Evolutionary conservation across 345 rosid genomes (phyloP), one percentile per base, ranked within the genome.

Genomic region (Bruguiera parviflora): DNA sequence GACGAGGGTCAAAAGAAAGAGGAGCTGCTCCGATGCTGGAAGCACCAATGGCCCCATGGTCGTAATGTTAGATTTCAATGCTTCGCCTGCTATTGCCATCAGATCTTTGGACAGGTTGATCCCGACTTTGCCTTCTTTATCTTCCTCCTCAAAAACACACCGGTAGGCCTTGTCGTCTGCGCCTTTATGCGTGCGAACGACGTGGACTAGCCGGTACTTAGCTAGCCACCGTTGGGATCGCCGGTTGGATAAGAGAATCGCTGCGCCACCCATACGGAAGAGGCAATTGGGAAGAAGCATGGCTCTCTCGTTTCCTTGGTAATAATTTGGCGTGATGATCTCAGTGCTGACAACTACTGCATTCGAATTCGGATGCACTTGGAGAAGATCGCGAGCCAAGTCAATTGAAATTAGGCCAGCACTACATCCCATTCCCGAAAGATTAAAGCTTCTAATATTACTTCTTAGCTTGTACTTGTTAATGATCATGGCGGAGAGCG

Each of bases 1-100:
- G 11, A 88, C 82, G 27, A 89, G 80, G 5, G 88, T 83, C 0
- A 75, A 16, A 33, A 89, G 82, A 70, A 86, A 89, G 19, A 88
- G 84, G 21, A 91, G 76, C n/a, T 89, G 92, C 39, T 58, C 71
- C 15, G 71, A 67, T 20, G 24, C 9, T 2, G 71, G 71, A 19
- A 67, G 63, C 18, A 67, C 63, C 8, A 57, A 28, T 8, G 24
- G 71, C 2, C 71, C 71, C 0, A 67, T 35, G 39, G 71, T 67
- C 13, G 71, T 67, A 18, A 67, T 57, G 55, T 67, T 67, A 8
- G 71, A 18, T 57, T 67, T 59, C 52, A 67, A 5, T 8, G 63
- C 62, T 33, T 57, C 62, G 8, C 33, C 35, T 6, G 63, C 71
- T 15, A 39, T 56, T 7, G 53, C 63, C 53, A 58, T 39, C 62